Percentiles rank a stretch among this genome's conserved stretches.
Evolutionary conservation across 2,329 filamentous ascomycete genomes (phyloP).

Genomic region (Trichothecium sympodiale): DNA sequence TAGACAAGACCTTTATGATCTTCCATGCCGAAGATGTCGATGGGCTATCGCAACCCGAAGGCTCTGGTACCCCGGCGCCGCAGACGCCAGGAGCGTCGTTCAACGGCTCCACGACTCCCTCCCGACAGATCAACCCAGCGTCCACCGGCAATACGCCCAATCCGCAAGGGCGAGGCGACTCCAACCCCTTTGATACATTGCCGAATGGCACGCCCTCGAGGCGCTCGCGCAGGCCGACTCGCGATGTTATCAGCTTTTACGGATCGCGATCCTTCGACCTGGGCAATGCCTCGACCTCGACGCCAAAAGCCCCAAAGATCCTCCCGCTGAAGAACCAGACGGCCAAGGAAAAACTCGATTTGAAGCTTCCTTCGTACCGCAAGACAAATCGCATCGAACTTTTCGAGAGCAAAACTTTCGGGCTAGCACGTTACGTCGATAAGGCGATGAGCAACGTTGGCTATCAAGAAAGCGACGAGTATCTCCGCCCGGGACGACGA

Average conservation of each 20-base stretch:
- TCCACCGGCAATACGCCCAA: constrained; percentile 32
- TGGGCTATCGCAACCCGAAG: constrained; percentile 39
- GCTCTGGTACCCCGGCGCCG: constrained; percentile 24
- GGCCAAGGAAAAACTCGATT: constrained; percentile 66
- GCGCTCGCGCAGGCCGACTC: constrained; percentile 31
- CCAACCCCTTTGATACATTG: constrained; percentile 18
- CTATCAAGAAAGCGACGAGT: constrained; percentile 91
- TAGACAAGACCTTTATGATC: constrained; percentile 67
- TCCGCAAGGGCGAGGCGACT: constrained; percentile 18
- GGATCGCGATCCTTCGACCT: constrained; percentile 34
- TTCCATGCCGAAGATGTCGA: constrained; percentile 81
- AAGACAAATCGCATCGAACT: constrained; percentile 68
- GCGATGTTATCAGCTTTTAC: constrained; percentile 43
- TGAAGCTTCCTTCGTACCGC: constrained; percentile 66
- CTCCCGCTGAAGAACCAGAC: constrained; percentile 71
- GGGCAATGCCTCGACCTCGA: constrained; percentile 12
- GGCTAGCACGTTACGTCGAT: constrained; percentile 85
- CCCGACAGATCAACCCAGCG: constrained; percentile 31
- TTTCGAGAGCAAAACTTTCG: constrained; percentile 76
- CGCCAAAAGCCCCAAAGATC: constrained; percentile 50
- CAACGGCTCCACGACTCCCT: constrained; percentile 34
- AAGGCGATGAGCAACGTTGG: constrained; percentile 93
- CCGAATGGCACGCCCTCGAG: constrained; percentile 20
- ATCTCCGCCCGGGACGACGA: constrained; percentile 62
- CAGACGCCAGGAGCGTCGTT: constrained; percentile 16